Percentiles rank a stretch among this genome's conserved stretches.
These are phyloP conservation scores for Hansfordia pulvinata DNA, from an alignment of 2,329 filamentous ascomycete species.

Conservation along the genomic window DNA sequence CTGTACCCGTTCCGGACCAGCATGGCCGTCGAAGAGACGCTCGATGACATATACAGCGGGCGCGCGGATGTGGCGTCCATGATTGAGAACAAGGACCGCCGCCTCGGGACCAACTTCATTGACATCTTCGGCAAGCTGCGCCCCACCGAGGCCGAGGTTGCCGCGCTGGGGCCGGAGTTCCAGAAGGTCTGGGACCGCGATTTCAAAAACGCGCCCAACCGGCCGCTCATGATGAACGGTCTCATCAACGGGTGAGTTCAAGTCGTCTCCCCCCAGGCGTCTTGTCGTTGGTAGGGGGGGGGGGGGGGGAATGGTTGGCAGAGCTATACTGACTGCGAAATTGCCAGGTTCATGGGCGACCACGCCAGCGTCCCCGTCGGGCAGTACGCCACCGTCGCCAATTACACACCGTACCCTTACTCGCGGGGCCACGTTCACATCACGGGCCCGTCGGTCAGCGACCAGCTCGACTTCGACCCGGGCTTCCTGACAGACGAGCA, in stretches of 20 bases:
- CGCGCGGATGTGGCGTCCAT: constrained; percentile 8
- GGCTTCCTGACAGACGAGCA: constrained; percentile 39
- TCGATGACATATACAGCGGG: constrained; percentile 14
- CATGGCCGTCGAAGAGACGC: constrained; percentile 29
- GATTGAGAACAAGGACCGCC: constrained; percentile 11
- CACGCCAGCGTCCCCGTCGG: constrained; percentile 15
- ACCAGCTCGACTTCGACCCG: constrained; percentile 38
- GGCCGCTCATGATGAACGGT: constrained; percentile 11
- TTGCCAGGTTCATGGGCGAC: constrained; percentile 15
- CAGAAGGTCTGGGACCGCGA: constrained; percentile 34
- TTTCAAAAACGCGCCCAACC: constrained; percentile 20
- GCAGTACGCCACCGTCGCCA: constrained; percentile 36
- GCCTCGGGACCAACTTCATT: constrained; percentile 40
- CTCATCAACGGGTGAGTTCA: constrained; percentile 8
- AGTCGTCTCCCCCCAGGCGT: background rate
- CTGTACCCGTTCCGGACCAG: constrained; percentile 34
- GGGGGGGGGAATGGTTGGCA: too few species aligned
- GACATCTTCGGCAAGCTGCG: constrained; percentile 40
- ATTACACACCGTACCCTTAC: constrained; percentile 44
- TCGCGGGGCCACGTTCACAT: constrained; percentile 49
- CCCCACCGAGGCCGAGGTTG: constrained; percentile 35
- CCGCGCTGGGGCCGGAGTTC: constrained; percentile 34
- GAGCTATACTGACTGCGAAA: background rate
- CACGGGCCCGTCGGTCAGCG: constrained; percentile 23
- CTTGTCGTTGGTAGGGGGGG: too few species aligned